These are phyloP conservation scores for Pittosporum tobira DNA, from an alignment of 129 eudicot genomes.

Conservation along the genomic window DNA sequence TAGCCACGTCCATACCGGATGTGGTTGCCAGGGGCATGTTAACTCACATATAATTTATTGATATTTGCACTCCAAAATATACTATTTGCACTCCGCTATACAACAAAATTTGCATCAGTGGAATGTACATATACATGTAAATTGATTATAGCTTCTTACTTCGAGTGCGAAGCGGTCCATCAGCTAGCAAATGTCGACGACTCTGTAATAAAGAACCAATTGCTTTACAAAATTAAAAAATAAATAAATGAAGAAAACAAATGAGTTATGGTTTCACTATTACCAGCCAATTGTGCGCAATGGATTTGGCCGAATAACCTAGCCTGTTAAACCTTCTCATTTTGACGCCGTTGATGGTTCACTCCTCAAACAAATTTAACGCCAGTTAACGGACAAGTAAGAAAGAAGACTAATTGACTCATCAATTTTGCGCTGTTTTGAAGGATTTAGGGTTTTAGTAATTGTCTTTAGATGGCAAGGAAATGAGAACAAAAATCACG, in stretches of 20 bases:
- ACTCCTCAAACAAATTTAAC: background rate
- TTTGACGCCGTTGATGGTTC: background rate
- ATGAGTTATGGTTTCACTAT: background rate
- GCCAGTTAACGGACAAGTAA: background rate
- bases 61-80: too few relatives aligned
- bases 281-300: slow-evolving; percentile 6
- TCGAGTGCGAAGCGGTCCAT: background rate
- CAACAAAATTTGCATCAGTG: too few relatives aligned
- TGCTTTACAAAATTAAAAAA: background rate
- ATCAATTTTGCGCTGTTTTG: slow-evolving; percentile 3
- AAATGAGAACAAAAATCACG: too few relatives aligned
- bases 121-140: background rate
- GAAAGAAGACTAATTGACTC: background rate
- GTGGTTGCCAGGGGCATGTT: too few relatives aligned
- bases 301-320: background rate
- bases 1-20: too few relatives aligned
- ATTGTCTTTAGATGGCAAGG: too few relatives aligned
- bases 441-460: background rate
- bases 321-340: background rate
- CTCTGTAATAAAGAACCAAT: slow-evolving; percentile 1
- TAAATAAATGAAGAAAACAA: too few relatives aligned
- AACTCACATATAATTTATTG: too few relatives aligned
- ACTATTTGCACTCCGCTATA: too few relatives aligned
- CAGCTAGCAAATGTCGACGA: slow-evolving; percentile 4
- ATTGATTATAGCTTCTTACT: background rate